Evolutionary conservation across 108 stramenopile species (phyloP), one percentile per base, ranked within the genome.

Genomic region (Nitzschia sp.): DNA sequence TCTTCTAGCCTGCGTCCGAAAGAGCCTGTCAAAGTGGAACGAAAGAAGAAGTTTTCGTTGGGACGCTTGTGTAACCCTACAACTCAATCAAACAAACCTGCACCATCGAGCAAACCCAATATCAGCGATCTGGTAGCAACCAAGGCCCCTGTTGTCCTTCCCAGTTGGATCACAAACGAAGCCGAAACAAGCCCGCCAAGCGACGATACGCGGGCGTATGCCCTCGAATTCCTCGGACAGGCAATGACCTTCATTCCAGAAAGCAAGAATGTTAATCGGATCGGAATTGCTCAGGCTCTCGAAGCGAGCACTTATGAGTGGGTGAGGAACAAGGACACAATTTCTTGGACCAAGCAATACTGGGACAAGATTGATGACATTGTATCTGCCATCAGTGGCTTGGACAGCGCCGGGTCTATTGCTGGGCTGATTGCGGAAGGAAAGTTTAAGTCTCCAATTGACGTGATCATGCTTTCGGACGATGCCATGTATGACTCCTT

Each of bases 171-270:
- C 8, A 63, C 61, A 5, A 56, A 17, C 3, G 10, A 17, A 25
- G 57, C 53, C 10, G 14, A n/a, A 10, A 5, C 46, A 14, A 24
- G 42, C 2, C 26, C 51, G 14, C 71, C 63, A 7, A 40, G 25
- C 17, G 52, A 71, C 50, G 71, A 73, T 0, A 64, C 44, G 44
- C 67, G 80, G 10, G 10, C 38, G 8, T 73, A 73, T 56, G 80
- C 57, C n/a, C 17, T 81, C 8, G 80, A 81, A 54, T 81, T 81
- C 61, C 43, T 76, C 10, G 50, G 63, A 29, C 69, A 73, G 53
- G 71, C 75, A 17, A 42, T 56, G 0, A 41, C 58, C 2, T 55
- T 20, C 29, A 57, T 81, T 61, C 72, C 80, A 12, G 40, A 53
- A 42, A 51, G 9, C 19, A 46, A 62, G 12, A 26, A 37, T 7